Evolutionary conservation across 495 filamentous ascomycete species (phyloP), one percentile per base, ranked within the genome.

Genomic region (Tuber magnatum): DNA sequence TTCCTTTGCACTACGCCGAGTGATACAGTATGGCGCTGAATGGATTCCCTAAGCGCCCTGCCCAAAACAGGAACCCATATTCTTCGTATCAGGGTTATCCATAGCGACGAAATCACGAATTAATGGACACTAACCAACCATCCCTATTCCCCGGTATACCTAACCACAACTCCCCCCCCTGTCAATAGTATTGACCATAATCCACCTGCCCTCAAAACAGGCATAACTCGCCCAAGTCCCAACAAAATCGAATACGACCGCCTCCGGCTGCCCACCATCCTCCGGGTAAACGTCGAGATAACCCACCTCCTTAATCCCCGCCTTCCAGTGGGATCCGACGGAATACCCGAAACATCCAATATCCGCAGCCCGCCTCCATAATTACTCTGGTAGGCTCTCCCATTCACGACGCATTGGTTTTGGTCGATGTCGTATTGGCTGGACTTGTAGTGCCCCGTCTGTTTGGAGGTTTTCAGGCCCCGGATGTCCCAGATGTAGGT

Each of bases 281-380:
- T 90, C 89, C 18, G 89, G 89, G 83, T 88, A 87, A 75, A 88
- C 84, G 79, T 90, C 89, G 75, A 90, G 89, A 83, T 87, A 89
- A 48, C 83, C 88, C 5, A 88, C 82, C 83, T 90, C 87, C 56
- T 82, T 82, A n/a, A 90, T 84, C 56, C 85, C 82, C n/a, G n/a
- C 32, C 73, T 76, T 51, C 89, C 89, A 3, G 86, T 89, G 18
- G 87, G 88, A 80, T 90, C 88, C 0, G 76, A 51, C 9, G 85
- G 84, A 73, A 90, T 86, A 46, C 84, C 85, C 9, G 85, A 84
- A 48, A 90, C 85, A 82, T 90, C 89, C 69, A 89, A 82, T 48
- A 90, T 86, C 73, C 88, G 83, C 68, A 90, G 84, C 4, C 89
- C 89, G 73, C 87, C 85, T 39, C 86, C 88, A 84, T 90, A 90